Evolutionary conservation across 345 rosid genomes (phyloP).

Genomic region (Raphanus sativus): DNA sequence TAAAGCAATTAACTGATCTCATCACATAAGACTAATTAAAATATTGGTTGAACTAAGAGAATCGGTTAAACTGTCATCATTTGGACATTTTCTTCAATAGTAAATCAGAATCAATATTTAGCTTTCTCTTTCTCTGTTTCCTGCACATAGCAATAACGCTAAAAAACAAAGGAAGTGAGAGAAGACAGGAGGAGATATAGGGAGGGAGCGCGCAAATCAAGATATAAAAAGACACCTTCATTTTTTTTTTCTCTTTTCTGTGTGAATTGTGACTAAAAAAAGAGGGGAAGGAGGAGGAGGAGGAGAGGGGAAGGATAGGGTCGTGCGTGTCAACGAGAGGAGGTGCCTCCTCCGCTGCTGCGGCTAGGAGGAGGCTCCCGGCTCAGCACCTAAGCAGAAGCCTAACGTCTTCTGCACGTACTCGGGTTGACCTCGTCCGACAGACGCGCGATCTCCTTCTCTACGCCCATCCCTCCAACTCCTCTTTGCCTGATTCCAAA

Average conservation of each 20-base stretch:
- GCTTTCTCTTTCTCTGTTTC: background rate
- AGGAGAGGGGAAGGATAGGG: constrained; percentile 41
- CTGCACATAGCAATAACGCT: constrained; percentile 2
- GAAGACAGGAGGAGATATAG: constrained; percentile 35
- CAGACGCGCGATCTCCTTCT: constrained; percentile 89
- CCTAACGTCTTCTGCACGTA: constrained; percentile 47
- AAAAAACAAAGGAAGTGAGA: constrained; percentile 28
- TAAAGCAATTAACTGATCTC: too few relatives aligned
- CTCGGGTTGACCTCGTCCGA: constrained; percentile 77
- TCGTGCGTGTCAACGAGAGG: constrained; percentile 36
- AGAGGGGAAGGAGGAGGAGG: background rate
- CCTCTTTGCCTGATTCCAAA: constrained; percentile 48
- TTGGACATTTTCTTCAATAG: background rate
- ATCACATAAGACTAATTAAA: background rate
- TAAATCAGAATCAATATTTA: background rate
- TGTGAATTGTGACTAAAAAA: background rate
- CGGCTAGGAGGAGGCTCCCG: constrained; percentile 41
- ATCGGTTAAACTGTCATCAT: background rate
- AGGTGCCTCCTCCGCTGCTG: constrained; percentile 26
- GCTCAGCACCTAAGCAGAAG: constrained; percentile 31
- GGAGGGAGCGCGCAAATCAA: background rate
- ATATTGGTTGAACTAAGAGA: background rate
- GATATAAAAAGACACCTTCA: background rate
- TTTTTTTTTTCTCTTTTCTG: background rate
- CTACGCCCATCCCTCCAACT: constrained; percentile 42